Evolutionary conservation across 371 early-diverging fungal genomes (phyloP), one percentile per base, ranked within the genome.

Genomic region (Mortierella sp.): DNA sequence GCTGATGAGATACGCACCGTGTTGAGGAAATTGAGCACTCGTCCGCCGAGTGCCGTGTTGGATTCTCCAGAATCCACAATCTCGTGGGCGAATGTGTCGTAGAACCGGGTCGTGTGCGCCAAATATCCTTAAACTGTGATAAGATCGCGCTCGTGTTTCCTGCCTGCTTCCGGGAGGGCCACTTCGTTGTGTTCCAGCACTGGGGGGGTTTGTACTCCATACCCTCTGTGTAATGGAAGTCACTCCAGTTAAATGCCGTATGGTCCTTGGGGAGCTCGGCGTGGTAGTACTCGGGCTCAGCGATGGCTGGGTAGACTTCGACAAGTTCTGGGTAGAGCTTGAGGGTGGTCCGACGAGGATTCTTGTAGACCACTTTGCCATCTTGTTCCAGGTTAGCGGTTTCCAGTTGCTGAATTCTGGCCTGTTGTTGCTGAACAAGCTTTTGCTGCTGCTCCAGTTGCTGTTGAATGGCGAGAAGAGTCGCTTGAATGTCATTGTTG

Each of bases 141-240:
- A 2, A 40, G 43, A 40, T 40, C 43, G 2, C 6, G 2, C 43
- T 40, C 43, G 43, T 40, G 43, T 6, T 40, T 40, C 43, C 6
- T 40, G 6, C 4, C 43, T 40, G 43, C 43, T 40, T 40, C 43
- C 43, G 44, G n/a, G n/a, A 40, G 43, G 6, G 43, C 2, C 43
- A 40, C 43, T 6, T 40, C 43, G 6, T 2, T 4, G 43, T 40
- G 43, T 6, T 40, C 4, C 6, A 40, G 43, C 4, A 40, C 43
- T 40, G 43, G 43, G 43, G 43, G 43, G 43, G 43, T 6, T 40
- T 40, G 43, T 40, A 40, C 43, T 40, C 55, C 72, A 72, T 50
- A 13, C 31, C 72, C 9, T 72, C 28, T 21, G 72, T 72, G 72
- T 31, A 72, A 31, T 72, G 72, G 19, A 34, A 51, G 34, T 53